These are phyloP conservation scores for Lagenidium sp. DNA, from an alignment of 352 stramenopile species.

Conservation along the genomic window DNA sequence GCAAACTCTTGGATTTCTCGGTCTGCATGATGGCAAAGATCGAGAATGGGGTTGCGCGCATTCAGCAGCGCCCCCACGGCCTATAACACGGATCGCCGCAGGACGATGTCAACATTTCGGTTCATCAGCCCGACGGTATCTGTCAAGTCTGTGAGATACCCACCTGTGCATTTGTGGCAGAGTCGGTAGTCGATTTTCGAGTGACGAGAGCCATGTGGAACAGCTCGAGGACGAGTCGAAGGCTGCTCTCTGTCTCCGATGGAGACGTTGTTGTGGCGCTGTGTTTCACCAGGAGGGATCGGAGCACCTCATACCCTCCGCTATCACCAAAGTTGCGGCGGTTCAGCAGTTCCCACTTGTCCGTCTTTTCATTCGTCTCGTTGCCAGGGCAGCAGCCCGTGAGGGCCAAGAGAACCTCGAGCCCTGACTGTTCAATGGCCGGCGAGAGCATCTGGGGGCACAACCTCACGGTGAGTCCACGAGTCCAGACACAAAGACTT, in stretches of 20 bases:
- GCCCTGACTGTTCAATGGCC: conserved; percentile 35
- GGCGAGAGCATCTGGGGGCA: conserved; percentile 47
- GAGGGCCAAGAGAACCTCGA: conserved; percentile 60
- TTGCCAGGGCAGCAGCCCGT: conserved; percentile 35
- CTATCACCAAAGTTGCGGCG: conserved; percentile 65
- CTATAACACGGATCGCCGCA: too few species aligned
- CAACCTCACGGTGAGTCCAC: too few species aligned
- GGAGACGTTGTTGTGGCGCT: conserved; percentile 11
- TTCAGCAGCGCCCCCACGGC: conserved; percentile 58
- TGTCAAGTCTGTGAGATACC: too few species aligned
- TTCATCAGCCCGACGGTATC: too few species aligned
- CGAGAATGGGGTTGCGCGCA: conserved; percentile 50
- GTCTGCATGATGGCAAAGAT: conserved; percentile 49
- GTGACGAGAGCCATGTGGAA: conserved; percentile 59
- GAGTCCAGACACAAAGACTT: too few species aligned
- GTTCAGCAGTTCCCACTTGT: conserved; percentile 71
- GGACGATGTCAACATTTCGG: too few species aligned
- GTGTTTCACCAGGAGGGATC: conserved; percentile 58
- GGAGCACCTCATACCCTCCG: conserved; percentile 60
- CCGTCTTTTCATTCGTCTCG: conserved; percentile 46
- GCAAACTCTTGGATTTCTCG: conserved; percentile 35
- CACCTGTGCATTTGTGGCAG: conserved; percentile 44
- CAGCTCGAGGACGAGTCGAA: conserved; percentile 41
- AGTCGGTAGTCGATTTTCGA: conserved; percentile 37
- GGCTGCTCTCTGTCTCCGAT: conserved; percentile 21